phyloP scores from a whole-genome alignment of 2,329 filamentous ascomycete species.

The Phialocephala sp. region DNA sequence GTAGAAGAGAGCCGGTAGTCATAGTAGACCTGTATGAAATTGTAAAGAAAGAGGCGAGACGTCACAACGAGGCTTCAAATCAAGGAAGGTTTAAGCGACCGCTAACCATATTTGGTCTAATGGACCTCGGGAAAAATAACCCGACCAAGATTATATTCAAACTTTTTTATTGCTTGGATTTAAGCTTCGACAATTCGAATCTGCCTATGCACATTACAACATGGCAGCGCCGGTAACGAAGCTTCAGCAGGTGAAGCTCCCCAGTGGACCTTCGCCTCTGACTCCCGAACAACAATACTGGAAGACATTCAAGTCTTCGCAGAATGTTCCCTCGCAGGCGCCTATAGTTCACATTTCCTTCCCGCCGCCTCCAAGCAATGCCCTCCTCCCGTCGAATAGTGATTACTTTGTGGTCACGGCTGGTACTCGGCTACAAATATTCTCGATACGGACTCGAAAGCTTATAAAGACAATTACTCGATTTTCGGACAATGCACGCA shows the following conservation, averaged over 20 bases:
- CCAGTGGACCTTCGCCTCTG: slow-evolving; percentile 79
- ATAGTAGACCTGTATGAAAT: background rate
- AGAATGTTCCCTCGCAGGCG: slow-evolving; percentile 88
- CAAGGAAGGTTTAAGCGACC: background rate
- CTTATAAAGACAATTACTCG: slow-evolving; percentile 92
- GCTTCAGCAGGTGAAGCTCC: slow-evolving; percentile 69
- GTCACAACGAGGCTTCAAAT: background rate
- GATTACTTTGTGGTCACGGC: slow-evolving; percentile 93
- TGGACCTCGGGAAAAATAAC: background rate
- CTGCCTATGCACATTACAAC: slow-evolving; percentile 24
- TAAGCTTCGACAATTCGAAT: slow-evolving; percentile 8
- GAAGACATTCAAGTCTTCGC: slow-evolving; percentile 91
- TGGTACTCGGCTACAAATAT: slow-evolving; percentile 90
- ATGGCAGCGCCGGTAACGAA: slow-evolving; percentile 42
- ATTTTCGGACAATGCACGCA: slow-evolving; percentile 89
- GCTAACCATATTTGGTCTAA: background rate
- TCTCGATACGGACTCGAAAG: slow-evolving; percentile 89
- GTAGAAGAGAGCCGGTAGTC: background rate
- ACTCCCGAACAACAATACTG: slow-evolving; percentile 96
- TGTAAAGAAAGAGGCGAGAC: too few species aligned
- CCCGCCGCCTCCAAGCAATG: slow-evolving; percentile 54
- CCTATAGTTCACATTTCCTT: slow-evolving; percentile 90
- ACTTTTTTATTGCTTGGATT: background rate
- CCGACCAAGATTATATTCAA: slow-evolving; percentile 3
- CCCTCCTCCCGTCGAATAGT: slow-evolving; percentile 52